Evolutionary conservation across 805 yeast species (phyloP), one percentile per base, ranked within the genome.

Genomic region (Saturnispora serradocipensis): DNA sequence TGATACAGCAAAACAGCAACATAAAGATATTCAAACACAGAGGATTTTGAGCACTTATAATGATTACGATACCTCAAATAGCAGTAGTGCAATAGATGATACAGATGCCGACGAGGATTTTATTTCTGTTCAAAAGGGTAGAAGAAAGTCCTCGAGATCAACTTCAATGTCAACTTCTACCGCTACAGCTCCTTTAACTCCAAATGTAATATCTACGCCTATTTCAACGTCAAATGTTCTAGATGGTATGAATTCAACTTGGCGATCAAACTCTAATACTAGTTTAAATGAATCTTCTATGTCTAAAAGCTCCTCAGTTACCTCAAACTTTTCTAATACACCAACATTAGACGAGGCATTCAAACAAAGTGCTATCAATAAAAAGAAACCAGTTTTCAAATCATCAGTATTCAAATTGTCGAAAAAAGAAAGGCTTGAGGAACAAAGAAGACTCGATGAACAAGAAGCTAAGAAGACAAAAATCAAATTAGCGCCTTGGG

Each of bases 91-190:
- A 4, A 57, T 62, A 46, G 54, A 49, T 16, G 68, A 64, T 43
- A 60, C 38, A 13, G 18, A 25, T 43, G 45, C 25, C 4, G 34
- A 43, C 27, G 47, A 43, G 22, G 67, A 59, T 11, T 71, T 73
- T 53, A 64, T 64, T 36, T 60, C 66, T 9, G 75, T 70, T 10
- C 51, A 58, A 18, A 67, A 58, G 25, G 62, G 64, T 42, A 63
- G 70, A 53, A 58, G 61, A 28, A 60, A 67, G 2, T 63, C 72
- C 2, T 45, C 54, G 4, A 48, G 48, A 35, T 36, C 50, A 18
- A 20, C 20, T 9, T 48, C 49, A 18, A 16, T 25, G 18, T 36
- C 34, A 22, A n/a, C 22, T 10, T 16, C 24, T 16, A 20, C 15
- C 10, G 18, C 42, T 0, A 38, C 43, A 13, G 8, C 34, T 13